Evolutionary conservation across 192 early-diverging fungal species (phyloP), one percentile per base, ranked within the genome.

Genomic region (Dissophora ornata): DNA sequence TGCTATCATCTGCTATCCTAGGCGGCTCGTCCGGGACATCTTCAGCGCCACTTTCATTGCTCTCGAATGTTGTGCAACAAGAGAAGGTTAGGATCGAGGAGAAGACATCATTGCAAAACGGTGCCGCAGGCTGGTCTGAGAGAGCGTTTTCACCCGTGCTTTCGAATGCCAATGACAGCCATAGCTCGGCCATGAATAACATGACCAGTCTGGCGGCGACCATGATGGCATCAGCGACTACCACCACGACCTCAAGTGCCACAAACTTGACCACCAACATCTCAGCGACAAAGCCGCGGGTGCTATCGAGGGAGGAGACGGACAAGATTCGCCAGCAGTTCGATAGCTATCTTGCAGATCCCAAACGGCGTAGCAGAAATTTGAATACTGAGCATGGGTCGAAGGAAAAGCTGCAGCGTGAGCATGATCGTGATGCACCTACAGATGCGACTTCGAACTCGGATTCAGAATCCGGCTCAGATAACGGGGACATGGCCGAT

Each of bases 91-190:
- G 73, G 18, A 60, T 77, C 16, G 73, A 54, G 21, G 73, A 62
- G 18, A 77, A 67, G 59, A 67, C 73, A 0, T 67, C 73, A 2
- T 48, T 49, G 5, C 34, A 62, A 26, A 22, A 62, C 24, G 73
- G 64, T 5, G 73, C 73, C 4, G 73, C 73, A 15, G 73, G 73
- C 13, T 77, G 73, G 73, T 77, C 73, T 8, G 73, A 77, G 33
- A 33, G 73, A 21, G 41, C 73, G 0, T 77, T 71, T 30, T 63
- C 73, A 29, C 73, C 73, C 0, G 56, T 77, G 41, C 30, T 77
- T 6, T 46, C 57, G 4, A 75, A 55, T 4, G 29, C 54, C 9
- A 57, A 6, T 2, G 45, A 63, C 6, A 18, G 11, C 26, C 40
- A 36, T 3, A 44, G 21, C 6, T 57, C 49, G 11, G 26, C 57